These are phyloP conservation scores for Blastobotrys americana DNA, from an alignment of 805 yeast genomes.

Conservation along the genomic window DNA sequence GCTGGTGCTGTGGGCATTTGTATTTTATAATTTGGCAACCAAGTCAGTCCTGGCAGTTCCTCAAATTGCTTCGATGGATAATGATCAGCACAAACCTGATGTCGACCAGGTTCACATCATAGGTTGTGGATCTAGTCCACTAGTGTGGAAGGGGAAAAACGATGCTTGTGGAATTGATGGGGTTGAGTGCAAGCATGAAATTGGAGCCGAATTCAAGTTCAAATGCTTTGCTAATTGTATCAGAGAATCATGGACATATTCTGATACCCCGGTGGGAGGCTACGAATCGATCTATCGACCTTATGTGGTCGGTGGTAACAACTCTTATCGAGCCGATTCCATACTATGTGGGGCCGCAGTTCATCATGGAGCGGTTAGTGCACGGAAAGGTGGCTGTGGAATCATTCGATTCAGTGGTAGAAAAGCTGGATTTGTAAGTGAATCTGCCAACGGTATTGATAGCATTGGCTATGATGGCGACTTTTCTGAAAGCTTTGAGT, in stretches of 20 bases:
- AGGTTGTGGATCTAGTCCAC: conserved; percentile 19
- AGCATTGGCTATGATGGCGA: conserved; percentile 55
- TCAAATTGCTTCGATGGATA: neutral
- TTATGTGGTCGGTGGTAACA: conserved; percentile 73
- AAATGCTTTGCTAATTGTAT: conserved; percentile 89
- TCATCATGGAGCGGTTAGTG: conserved; percentile 74
- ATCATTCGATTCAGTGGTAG: conserved; percentile 51
- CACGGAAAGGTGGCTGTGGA: conserved; percentile 74
- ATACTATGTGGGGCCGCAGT: conserved; percentile 85
- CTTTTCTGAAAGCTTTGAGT: conserved; percentile 66
- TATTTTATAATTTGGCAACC: conserved; percentile 15
- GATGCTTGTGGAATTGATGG: conserved; percentile 71
- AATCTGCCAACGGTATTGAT: conserved; percentile 48
- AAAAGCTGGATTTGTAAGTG: conserved; percentile 39
- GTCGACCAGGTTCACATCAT: conserved; percentile 18
- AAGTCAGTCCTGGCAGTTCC: conserved; percentile 22
- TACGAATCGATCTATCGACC: conserved; percentile 61
- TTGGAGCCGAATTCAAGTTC: conserved; percentile 42
- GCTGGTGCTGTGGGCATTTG: conserved; percentile 19
- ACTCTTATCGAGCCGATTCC: conserved; percentile 72
- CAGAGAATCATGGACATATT: conserved; percentile 65
- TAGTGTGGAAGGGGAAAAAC: conserved; percentile 69
- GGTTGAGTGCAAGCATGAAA: conserved; percentile 45
- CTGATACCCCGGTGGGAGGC: conserved; percentile 67
- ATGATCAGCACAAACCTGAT: conserved; percentile 5